Conservation (phyloP, 257 asterid genomes). For the Craterostigma plantagineum region DNA sequence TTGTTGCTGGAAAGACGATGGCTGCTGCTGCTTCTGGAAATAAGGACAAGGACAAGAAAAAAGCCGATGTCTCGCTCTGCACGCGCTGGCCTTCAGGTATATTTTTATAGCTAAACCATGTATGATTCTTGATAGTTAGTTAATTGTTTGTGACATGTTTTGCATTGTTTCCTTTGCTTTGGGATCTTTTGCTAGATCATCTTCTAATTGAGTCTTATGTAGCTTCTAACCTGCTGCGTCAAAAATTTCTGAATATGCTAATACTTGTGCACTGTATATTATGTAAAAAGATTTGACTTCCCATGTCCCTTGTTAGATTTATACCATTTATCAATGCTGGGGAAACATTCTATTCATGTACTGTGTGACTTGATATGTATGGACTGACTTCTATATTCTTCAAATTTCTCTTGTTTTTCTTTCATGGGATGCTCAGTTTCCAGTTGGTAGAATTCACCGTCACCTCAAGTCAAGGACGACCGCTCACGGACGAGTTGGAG, state of each 20-base stretch:
- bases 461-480: slow-evolving; percentile 71
- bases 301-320: too few relatives aligned
- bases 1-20: slow-evolving; percentile 79
- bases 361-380: too few relatives aligned
- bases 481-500: slow-evolving; percentile 92
- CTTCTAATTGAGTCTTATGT: too few relatives aligned
- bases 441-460: slow-evolving; percentile 97
- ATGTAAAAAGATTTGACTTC: too few relatives aligned
- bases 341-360: too few relatives aligned
- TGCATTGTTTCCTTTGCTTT: too few relatives aligned
- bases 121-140: neutral
- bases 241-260: too few relatives aligned
- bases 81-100: slow-evolving; percentile 91
- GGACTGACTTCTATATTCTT: neutral
- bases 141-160: neutral
- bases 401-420: neutral
- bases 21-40: slow-evolving; percentile 65
- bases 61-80: slow-evolving; percentile 71
- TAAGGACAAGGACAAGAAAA: slow-evolving; percentile 83
- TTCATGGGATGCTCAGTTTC: slow-evolving; percentile 28
- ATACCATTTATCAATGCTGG: too few relatives aligned
- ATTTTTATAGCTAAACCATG: too few relatives aligned
- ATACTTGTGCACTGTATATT: too few relatives aligned
- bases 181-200: too few relatives aligned
- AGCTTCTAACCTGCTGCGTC: too few relatives aligned